Evolutionary conservation across 2,329 filamentous ascomycete species (phyloP).

Genomic region (Fusarium sp.): DNA sequence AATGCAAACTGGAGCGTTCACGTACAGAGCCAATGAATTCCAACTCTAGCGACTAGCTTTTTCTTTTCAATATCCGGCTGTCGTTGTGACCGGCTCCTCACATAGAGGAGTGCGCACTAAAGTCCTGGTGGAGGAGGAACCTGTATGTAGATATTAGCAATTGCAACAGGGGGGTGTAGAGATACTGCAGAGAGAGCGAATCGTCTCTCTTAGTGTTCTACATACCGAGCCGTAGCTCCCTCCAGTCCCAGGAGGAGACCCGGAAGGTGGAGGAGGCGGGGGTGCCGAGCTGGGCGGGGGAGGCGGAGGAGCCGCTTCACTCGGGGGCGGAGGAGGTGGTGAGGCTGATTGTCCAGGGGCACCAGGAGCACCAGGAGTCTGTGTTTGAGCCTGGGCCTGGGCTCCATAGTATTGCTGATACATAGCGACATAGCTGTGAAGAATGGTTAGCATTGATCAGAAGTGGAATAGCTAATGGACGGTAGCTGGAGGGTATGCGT

Average conservation of each 20-base stretch:
- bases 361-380: constrained; percentile 60
- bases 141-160: constrained; percentile 52
- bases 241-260: constrained; percentile 61
- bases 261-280: constrained; percentile 62
- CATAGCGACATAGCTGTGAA: constrained; percentile 73
- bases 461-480: background rate
- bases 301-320: constrained; percentile 73
- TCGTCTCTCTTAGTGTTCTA: constrained; percentile 28
- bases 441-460: constrained; percentile 41
- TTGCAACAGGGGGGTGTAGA: background rate
- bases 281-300: constrained; percentile 63
- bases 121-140: constrained; percentile 72
- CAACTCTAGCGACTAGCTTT: constrained; percentile 17
- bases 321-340: constrained; percentile 72
- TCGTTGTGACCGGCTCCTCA: constrained; percentile 3
- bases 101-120: constrained; percentile 45
- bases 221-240: constrained; percentile 76
- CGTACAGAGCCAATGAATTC: constrained; percentile 40
- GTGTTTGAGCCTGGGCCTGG: constrained; percentile 61
- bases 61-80: constrained; percentile 19
- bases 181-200: constrained; percentile 3
- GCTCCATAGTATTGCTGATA: constrained; percentile 80
- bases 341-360: constrained; percentile 63
- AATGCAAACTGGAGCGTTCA: constrained; percentile 43
- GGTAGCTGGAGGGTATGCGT: background rate